Evolutionary conservation across 2,329 filamentous ascomycete genomes (phyloP).

Genomic region (Cladophialophora immunda): DNA sequence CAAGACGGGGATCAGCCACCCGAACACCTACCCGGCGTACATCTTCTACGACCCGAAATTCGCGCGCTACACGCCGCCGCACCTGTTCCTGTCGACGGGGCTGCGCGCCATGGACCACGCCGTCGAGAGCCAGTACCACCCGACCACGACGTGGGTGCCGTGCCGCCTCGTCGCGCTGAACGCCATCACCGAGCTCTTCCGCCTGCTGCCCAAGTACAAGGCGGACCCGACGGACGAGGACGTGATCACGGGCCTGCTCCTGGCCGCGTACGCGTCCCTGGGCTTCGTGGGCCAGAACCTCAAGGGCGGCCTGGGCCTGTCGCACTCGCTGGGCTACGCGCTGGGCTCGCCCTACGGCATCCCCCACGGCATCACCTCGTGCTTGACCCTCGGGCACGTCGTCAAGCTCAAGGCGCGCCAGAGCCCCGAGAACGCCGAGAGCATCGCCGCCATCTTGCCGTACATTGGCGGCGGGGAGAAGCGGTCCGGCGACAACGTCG

Average conservation of each 20-base stretch:
- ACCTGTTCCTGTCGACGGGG: conserved; percentile 61
- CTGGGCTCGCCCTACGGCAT: conserved; percentile 64
- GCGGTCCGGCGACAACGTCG: conserved; percentile 38
- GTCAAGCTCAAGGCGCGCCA: conserved; percentile 62
- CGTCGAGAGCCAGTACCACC: conserved; percentile 63
- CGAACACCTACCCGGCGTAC: conserved; percentile 40
- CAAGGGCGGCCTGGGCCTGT: conserved; percentile 47
- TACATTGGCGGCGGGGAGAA: conserved; percentile 34
- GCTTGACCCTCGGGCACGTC: conserved; percentile 63
- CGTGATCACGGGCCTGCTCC: conserved; percentile 59
- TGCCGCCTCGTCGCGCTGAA: conserved; percentile 55
- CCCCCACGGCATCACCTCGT: conserved; percentile 65
- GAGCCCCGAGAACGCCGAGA: conserved; percentile 50
- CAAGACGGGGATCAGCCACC: conserved; percentile 55
- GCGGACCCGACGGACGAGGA: conserved; percentile 50
- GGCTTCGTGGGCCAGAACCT: conserved; percentile 61
- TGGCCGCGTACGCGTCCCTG: conserved; percentile 61
- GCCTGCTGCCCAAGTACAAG: conserved; percentile 58
- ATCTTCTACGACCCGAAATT: conserved; percentile 60
- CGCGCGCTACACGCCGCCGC: conserved; percentile 59
- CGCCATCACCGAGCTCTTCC: conserved; percentile 59
- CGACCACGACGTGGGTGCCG: conserved; percentile 61
- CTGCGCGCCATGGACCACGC: conserved; percentile 65
- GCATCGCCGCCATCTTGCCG: conserved; percentile 41
- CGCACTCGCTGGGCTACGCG: conserved; percentile 60